Evolutionary conservation across 441 rosid species (phyloP).

Genomic region (Hura crepitans): DNA sequence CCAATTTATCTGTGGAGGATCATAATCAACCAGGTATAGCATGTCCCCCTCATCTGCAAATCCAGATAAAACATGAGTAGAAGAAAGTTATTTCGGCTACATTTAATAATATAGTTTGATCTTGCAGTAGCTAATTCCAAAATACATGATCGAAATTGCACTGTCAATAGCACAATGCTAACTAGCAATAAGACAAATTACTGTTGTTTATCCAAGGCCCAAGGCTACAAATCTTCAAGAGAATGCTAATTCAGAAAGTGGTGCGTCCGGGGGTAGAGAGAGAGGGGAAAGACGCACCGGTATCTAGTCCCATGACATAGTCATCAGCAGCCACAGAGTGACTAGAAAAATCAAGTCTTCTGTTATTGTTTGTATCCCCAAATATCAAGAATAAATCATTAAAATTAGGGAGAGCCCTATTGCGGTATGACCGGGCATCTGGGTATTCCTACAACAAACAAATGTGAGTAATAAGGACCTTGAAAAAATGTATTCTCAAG

Average conservation of each 20-base stretch:
- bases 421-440: constrained; percentile 31
- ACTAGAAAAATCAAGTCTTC: constrained; percentile 22
- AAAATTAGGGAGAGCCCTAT: constrained; percentile 41
- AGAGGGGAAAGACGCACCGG: constrained; percentile 20
- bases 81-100: constrained; percentile 8
- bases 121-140: neutral
- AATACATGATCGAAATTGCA: neutral
- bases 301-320: constrained; percentile 19
- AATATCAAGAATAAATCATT: constrained; percentile 51
- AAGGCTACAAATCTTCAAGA: neutral
- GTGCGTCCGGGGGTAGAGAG: neutral
- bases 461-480: constrained; percentile 17
- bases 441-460: constrained; percentile 43
- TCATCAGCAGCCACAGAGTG: constrained; percentile 25
- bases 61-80: constrained; percentile 17
- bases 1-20: constrained; percentile 33
- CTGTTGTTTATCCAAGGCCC: neutral
- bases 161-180: neutral
- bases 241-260: neutral
- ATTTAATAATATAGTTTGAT: neutral
- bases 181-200: neutral
- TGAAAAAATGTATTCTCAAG: constrained; percentile 4
- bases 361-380: constrained; percentile 30
- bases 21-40: constrained; percentile 24
- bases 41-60: constrained; percentile 37